Evolutionary conservation across 78 protist species (phyloP).

Genomic region (Dictyostelium citrinum): DNA sequence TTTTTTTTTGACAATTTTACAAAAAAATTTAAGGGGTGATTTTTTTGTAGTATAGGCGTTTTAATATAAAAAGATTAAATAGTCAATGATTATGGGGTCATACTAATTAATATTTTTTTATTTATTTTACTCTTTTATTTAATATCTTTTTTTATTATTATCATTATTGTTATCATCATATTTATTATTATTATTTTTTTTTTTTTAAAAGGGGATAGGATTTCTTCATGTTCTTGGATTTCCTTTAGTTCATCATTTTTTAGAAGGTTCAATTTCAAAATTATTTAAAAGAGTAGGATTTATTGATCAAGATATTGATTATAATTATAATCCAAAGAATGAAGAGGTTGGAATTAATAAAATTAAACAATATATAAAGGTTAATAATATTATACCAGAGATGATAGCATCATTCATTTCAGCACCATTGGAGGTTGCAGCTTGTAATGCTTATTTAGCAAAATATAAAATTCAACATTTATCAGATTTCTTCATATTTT

Average conservation of each 20-base stretch:
- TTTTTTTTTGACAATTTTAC: background rate
- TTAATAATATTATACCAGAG: background rate
- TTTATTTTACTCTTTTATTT: background rate
- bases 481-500: background rate
- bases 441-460: background rate
- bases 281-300: too few relatives aligned
- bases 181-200: too few relatives aligned
- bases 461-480: background rate
- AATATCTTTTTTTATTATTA: background rate
- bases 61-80: background rate
- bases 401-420: background rate
- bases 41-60: background rate
- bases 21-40: background rate
- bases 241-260: background rate
- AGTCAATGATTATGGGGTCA: background rate
- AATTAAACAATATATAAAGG: too few relatives aligned
- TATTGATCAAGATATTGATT: background rate
- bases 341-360: background rate
- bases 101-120: background rate
- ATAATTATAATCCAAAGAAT: background rate
- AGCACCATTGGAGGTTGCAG: slow-evolving; percentile 36
- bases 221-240: background rate
- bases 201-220: background rate
- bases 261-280: background rate
- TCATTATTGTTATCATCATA: too few relatives aligned